Evolutionary conservation across 148 eudicot species (phyloP), one percentile per base, ranked within the genome.

Genomic region (Fagopyrum tataricum): DNA sequence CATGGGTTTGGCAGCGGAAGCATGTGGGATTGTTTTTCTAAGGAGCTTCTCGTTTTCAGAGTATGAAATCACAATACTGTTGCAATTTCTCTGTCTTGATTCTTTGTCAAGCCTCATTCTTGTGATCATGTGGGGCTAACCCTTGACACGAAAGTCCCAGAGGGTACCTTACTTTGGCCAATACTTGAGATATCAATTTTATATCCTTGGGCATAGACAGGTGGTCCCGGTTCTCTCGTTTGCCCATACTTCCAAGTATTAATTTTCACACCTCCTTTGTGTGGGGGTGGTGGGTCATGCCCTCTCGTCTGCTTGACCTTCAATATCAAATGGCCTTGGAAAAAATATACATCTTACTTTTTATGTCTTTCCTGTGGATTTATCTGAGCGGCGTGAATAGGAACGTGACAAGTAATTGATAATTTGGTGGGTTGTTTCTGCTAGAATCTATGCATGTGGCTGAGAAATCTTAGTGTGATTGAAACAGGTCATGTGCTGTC

Each of bases 381-480:
- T 62, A 62, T 62, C 14, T 26, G 68, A 62, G 68, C 43, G 9
- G 42, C 68, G 17, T 31, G 68, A 62, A 62, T 62, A 62, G 68
- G 68, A 62, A 62, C 42, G 68, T 62, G 68, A 62, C 15, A 26
- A 62, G 68, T 62, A 37, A 37, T 62, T 62, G 68, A 62, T 37
- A 37, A 62, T 62, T 62, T 62, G 68, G 43, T 62, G 43, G 41
- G 68, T 37, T 62, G 43, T 62, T 59, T 62, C 68, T 62, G 68
- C 41, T 37, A 62, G 43, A 69, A 69, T 69, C 72, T 69, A 69
- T 43, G 72, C 72, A 69, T 69, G 72, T 69, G 72, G 72, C 72
- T 69, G 51, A 69, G 31, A 69, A 42, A 69, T 69, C 72, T 69
- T 43, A 69, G 72, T 69, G 72, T 42, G 72, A 69, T 69, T 42